Conservation (phyloP, 2,329 filamentous ascomycete genomes). For the Epichloe scottii region DNA sequence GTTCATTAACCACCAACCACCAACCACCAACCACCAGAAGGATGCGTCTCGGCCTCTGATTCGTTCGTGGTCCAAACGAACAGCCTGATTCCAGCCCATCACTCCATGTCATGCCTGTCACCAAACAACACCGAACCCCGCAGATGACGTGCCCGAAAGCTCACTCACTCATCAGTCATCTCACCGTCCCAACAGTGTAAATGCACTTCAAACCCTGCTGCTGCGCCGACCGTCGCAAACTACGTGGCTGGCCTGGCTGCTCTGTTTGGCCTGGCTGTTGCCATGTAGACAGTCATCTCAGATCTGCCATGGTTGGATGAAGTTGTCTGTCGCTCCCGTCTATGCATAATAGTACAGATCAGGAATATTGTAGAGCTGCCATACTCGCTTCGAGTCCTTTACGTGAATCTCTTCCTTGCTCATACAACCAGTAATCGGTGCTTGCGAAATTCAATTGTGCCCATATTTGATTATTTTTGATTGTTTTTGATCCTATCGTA, state of each 20-base stretch:
- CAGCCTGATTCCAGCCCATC: no score
- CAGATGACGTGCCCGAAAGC: not conserved
- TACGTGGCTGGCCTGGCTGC: slow-evolving; percentile 11
- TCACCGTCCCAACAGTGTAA: not conserved
- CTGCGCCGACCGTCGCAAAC: slow-evolving; percentile 10
- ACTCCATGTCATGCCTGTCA: not conserved
- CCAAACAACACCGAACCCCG: not conserved
- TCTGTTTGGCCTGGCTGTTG: slow-evolving; percentile 11
- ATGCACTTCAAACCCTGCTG: slow-evolving; percentile 11
- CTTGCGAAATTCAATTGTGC: not conserved
- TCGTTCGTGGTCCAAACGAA: no score
- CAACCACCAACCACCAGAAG: no score
- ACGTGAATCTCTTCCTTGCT: not conserved
- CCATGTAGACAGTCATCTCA: not conserved
- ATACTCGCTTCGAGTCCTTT: not conserved
- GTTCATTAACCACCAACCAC: no score
- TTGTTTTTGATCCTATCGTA: slow-evolving; percentile 7
- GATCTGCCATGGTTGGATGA: no score
- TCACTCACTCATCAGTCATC: not conserved
- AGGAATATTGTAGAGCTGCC: not conserved
- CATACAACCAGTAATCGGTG: not conserved
- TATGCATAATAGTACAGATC: not conserved
- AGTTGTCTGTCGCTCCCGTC: not conserved
- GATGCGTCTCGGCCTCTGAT: no score
- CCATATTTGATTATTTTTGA: not conserved